phyloP scores from a whole-genome alignment of 2,329 filamentous ascomycete species.

The Raffaelea arxii region DNA sequence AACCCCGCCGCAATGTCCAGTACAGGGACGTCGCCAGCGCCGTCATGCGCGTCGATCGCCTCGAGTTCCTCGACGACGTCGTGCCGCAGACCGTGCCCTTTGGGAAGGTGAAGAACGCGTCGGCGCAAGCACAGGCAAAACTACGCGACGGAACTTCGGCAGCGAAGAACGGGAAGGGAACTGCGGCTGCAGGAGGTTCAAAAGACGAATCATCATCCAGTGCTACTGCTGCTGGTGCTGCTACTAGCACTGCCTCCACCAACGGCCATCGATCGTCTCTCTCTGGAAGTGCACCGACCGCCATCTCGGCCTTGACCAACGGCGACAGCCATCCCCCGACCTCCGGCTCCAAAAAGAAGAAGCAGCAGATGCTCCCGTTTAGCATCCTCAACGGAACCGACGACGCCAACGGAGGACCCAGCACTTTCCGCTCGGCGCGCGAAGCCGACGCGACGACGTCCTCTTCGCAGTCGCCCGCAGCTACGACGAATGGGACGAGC shows the following conservation, averaged over 20 bases:
- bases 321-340: not conserved
- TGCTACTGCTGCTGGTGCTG: not conserved
- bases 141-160: constrained; percentile 20
- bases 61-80: constrained; percentile 88
- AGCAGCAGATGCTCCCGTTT: constrained; percentile 11
- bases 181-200: no score
- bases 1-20: constrained; percentile 87
- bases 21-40: constrained; percentile 90
- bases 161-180: not conserved
- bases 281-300: constrained; percentile 5
- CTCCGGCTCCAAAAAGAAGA: not conserved
- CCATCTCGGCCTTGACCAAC: constrained; percentile 10
- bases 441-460: not conserved
- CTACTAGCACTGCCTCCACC: not conserved
- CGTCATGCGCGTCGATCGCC: constrained; percentile 78
- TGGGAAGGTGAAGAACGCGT: constrained; percentile 63
- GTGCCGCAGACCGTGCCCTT: constrained; percentile 79
- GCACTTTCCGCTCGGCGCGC: not conserved
- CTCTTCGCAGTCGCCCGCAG: no score
- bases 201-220: no score
- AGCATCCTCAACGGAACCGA: constrained; percentile 9
- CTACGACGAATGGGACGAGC: no score
- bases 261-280: no score
- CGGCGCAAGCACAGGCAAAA: constrained; percentile 37
- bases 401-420: constrained; percentile 1